A percentile compares a stretch with the other conserved stretches of the same genome.
Evolutionary conservation across 106 monocot genomes (phyloP).

Genomic region (Triglochin maritima): DNA sequence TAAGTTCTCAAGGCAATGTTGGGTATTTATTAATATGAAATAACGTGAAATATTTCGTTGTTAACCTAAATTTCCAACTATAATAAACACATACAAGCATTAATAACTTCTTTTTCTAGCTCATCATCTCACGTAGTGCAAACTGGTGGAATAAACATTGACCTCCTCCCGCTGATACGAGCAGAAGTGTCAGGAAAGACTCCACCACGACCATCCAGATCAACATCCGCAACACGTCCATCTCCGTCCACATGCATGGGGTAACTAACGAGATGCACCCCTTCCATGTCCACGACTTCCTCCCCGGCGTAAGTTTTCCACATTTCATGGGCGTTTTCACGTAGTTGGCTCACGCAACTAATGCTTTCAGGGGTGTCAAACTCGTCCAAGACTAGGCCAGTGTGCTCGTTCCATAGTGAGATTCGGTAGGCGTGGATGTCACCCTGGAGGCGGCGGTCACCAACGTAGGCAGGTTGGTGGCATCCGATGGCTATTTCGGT

Average conservation of each 20-base stretch:
- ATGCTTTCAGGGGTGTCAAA: too few species aligned
- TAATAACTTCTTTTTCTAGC: too few species aligned
- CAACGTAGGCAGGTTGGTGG: constrained; percentile 17
- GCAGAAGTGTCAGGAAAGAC: constrained; percentile 30
- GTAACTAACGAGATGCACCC: constrained; percentile 36
- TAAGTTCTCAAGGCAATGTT: too few species aligned
- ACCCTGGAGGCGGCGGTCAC: constrained; percentile 3
- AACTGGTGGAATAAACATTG: constrained; percentile 29
- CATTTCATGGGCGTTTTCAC: too few species aligned
- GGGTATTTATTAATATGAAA: too few species aligned
- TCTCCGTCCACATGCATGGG: constrained; percentile 21
- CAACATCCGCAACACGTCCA: constrained; percentile 11
- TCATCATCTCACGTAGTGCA: constrained; percentile 12
- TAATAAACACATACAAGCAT: too few species aligned
- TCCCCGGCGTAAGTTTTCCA: too few species aligned
- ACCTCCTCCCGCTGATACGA: constrained; percentile 32
- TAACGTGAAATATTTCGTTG: too few species aligned
- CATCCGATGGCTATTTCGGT: constrained; percentile 50
- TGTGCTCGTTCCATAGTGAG: constrained; percentile 49
- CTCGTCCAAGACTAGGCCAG: constrained; percentile 7
- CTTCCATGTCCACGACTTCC: too few species aligned
- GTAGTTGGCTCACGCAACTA: too few species aligned
- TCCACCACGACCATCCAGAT: background rate
- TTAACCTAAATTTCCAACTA: too few species aligned
- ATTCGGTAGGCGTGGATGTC: constrained; percentile 33